Evolutionary conservation across 2,329 filamentous ascomycete species (phyloP), one percentile per base, ranked within the genome.

Genomic region (Scedosporium boydii): DNA sequence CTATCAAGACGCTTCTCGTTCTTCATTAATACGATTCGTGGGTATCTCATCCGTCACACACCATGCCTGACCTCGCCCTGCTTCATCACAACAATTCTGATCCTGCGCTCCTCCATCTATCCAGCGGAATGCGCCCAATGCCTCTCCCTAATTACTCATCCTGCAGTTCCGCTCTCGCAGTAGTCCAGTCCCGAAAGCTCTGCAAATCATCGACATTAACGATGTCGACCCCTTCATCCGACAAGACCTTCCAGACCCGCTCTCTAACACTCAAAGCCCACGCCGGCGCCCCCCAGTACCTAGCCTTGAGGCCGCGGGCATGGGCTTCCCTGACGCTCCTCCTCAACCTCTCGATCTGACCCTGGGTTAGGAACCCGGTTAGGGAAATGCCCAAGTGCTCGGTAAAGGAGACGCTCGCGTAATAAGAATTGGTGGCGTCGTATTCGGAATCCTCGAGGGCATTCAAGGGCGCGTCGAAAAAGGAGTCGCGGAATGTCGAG

Each of bases 401-500:
- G 18, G 71, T 73, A 68, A 90, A 87, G 16, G 82, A 80, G 3
- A 80, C 78, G 58, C 82, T 87, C 18, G 87, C 85, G 71, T 89
- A 90, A 73, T 85, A 87, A 3, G 85, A 87, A 70, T 88, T 90
- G 18, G 74, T 73, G 1, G 68, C 63, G 68, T 78, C 77, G 72
- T 81, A 87, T 0, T 46, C 44, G 10, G 67, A 68, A 7, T 65
- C 63, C 1, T 70, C 64, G 3, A 79, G 69, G 69, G 74, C 68
- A 62, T 77, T 72, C 0, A 89, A 76, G 0, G 86, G 86, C 0
- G 87, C 87, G 66, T 90, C 87, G 68, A 85, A 87, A 72, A 88
- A 88, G 62, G 84, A 75, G 70, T 89, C 85, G 34, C 84, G 77
- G 65, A 83, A 79, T 1, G 79, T 82, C 5, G 73, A 66, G 67